Evolutionary conservation across 75 land plant genomes (phyloP), one percentile per base, ranked within the genome.

Genomic region (Sequoia sempervirens): DNA sequence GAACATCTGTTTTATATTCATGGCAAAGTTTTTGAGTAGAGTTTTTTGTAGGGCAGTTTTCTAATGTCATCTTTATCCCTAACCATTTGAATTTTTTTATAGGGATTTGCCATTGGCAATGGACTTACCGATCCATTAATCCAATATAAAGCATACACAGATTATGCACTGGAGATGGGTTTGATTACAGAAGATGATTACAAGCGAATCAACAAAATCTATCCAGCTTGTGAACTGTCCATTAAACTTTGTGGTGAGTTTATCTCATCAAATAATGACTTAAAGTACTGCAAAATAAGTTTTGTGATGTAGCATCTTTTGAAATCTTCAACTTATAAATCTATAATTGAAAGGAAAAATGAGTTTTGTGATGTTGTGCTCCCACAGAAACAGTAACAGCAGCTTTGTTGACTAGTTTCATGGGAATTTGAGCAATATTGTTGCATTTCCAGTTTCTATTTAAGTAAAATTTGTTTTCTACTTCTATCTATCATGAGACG

Each of bases 81-180:
- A 80, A 58, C 13, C 75, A 2, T 37, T 43, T 41, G 32, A 82
- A 47, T 13, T 14, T 41, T 82, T 70, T 18, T 85, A 74, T 90
- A 98, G 99, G 99, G 99, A 50, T 93, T 96, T 91, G 99, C 99
- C 7, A 98, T 98, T 89, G 99, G 99, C 34, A 98, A 98, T 88
- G 99, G 99, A 15, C 91, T 98, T 12, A 98, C 99, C 53, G 87
- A 98, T 85, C 99, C 99, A 68, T 93, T 84, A 43, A 94, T 98
- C 86, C 99, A 98, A 82, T 98, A 98, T 85, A 87, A 90, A 86
- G 97, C 99, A 47, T 98, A 98, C 86, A 87, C 98, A 30, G 99
- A 98, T 85, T 98, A 94, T 91, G 99, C 99, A 78, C 81, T 96
- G 85, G 94, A 92, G 11, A 95, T 89, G 92, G 92, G 92, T 43